These are phyloP conservation scores for Parietichytrium sp. DNA, from an alignment of 108 stramenopile genomes.

Conservation along the genomic window DNA sequence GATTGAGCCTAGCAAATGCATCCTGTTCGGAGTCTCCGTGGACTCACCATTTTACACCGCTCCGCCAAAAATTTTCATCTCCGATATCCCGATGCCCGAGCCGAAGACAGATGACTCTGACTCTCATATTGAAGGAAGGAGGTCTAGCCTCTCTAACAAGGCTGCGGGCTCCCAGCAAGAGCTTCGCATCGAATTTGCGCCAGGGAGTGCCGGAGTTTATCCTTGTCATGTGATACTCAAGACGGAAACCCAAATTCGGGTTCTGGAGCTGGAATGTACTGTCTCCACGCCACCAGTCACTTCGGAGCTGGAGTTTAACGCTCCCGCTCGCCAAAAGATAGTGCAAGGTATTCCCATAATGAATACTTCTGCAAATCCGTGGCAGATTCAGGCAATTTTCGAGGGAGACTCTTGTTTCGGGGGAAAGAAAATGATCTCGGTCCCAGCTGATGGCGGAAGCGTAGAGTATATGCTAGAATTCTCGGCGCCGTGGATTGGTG, in stretches of 20 bases:
- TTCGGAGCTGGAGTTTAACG: slow-evolving; percentile 55
- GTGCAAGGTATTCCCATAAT: slow-evolving; percentile 59
- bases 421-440: slow-evolving; percentile 45
- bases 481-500: slow-evolving; percentile 43
- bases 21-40: slow-evolving; percentile 30
- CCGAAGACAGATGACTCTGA: too few species aligned
- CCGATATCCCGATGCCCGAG: too few species aligned
- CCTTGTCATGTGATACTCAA: slow-evolving; percentile 1
- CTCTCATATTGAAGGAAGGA: too few species aligned
- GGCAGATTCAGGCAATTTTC: slow-evolving; percentile 45
- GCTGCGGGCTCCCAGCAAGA: background rate
- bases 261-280: slow-evolving; percentile 42
- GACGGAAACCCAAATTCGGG: slow-evolving; percentile 50
- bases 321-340: slow-evolving; percentile 57
- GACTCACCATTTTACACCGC: background rate
- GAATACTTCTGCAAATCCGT: slow-evolving; percentile 56
- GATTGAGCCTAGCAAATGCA: slow-evolving; percentile 40
- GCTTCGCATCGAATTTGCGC: slow-evolving; percentile 34
- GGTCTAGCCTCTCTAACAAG: too few species aligned
- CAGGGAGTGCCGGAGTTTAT: slow-evolving; percentile 56
- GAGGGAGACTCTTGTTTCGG: slow-evolving; percentile 47
- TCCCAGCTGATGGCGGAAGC: slow-evolving; percentile 45
- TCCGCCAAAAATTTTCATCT: background rate
- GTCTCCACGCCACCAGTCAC: slow-evolving; percentile 44
- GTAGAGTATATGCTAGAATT: slow-evolving; percentile 46